These are phyloP conservation scores for Colletotrichum paranaense DNA, from an alignment of 2,329 filamentous ascomycete species.

Conservation along the genomic window DNA sequence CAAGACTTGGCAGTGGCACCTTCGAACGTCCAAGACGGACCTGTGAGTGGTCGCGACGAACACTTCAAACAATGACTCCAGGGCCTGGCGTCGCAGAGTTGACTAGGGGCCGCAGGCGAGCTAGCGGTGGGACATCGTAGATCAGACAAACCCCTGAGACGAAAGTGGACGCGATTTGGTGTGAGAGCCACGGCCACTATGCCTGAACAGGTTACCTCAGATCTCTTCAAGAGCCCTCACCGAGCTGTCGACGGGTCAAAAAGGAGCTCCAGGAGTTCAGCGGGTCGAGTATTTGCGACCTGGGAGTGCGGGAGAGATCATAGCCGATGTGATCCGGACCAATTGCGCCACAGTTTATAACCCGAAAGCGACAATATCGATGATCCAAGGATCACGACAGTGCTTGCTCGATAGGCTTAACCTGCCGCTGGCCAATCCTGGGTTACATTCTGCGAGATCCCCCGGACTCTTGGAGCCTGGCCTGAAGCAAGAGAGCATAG, in stretches of 20 bases:
- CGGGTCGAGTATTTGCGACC: slow-evolving; percentile 1
- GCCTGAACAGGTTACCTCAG: slow-evolving; percentile 3
- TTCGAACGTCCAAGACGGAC: slow-evolving; percentile 3
- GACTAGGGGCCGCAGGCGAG: slow-evolving; percentile 12
- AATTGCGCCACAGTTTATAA: neutral
- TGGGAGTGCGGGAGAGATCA: slow-evolving; percentile 11
- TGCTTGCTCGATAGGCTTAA: slow-evolving; percentile 20
- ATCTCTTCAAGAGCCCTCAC: neutral
- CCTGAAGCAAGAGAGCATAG: slow-evolving; percentile 20
- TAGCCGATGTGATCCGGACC: slow-evolving; percentile 17
- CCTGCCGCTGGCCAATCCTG: neutral
- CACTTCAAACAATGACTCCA: slow-evolving; percentile 29
- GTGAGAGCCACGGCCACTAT: slow-evolving; percentile 1
- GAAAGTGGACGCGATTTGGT: slow-evolving; percentile 18
- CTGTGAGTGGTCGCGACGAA: slow-evolving; percentile 15
- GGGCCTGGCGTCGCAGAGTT: slow-evolving; percentile 25
- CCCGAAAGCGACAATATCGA: slow-evolving; percentile 7
- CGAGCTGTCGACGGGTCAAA: neutral
- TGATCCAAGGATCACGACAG: slow-evolving; percentile 9
- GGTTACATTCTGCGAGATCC: neutral
- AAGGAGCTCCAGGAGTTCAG: neutral
- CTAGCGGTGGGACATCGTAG: slow-evolving; percentile 17
- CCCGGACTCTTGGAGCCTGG: neutral
- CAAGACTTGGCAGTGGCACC: slow-evolving; percentile 26
- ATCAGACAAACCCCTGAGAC: slow-evolving; percentile 36